phyloP scores from a whole-genome alignment of 192 early-diverging fungal genomes.

The Backusella parvicylindrica region DNA sequence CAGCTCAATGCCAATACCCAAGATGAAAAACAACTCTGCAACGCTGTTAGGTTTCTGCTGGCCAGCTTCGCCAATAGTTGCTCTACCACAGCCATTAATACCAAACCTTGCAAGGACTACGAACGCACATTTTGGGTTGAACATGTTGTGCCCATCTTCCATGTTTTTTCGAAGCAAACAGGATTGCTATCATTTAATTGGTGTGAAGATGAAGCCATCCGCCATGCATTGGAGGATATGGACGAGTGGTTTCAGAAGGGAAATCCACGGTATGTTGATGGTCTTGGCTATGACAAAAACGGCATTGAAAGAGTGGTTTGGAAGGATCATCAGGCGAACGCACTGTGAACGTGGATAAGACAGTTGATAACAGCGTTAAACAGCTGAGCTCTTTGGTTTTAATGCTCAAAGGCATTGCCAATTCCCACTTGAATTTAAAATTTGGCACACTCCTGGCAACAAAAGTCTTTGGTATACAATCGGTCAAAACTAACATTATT shows the following conservation, averaged over 20 bases:
- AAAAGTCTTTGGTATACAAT: slow-evolving; percentile 6
- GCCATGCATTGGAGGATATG: not conserved
- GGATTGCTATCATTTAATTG: slow-evolving; percentile 7
- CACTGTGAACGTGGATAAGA: not conserved
- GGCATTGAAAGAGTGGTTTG: slow-evolving; percentile 1
- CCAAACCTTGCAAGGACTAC: not conserved
- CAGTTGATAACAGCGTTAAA: slow-evolving; percentile 8
- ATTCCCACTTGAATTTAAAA: not conserved
- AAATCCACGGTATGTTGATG: slow-evolving; percentile 1
- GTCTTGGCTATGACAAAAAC: slow-evolving; percentile 4
- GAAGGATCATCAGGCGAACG: not conserved
- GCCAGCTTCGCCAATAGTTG: slow-evolving; percentile 4
- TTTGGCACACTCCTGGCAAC: not conserved
- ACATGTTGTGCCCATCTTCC: slow-evolving; percentile 1
- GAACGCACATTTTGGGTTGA: slow-evolving; percentile 11
- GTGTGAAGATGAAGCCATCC: not conserved
- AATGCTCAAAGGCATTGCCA: slow-evolving; percentile 10
- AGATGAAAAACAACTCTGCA: not conserved
- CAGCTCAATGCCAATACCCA: not conserved
- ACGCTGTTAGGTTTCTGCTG: not conserved
- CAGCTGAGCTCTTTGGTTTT: not conserved
- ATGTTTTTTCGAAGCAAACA: slow-evolving; percentile 1
- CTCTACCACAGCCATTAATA: not conserved
- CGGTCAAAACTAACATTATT: not conserved
- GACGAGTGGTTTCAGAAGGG: not conserved